Base-by-base conservation (phyloP, 73 alveolate species). In the Uronychia setigera region DNA sequence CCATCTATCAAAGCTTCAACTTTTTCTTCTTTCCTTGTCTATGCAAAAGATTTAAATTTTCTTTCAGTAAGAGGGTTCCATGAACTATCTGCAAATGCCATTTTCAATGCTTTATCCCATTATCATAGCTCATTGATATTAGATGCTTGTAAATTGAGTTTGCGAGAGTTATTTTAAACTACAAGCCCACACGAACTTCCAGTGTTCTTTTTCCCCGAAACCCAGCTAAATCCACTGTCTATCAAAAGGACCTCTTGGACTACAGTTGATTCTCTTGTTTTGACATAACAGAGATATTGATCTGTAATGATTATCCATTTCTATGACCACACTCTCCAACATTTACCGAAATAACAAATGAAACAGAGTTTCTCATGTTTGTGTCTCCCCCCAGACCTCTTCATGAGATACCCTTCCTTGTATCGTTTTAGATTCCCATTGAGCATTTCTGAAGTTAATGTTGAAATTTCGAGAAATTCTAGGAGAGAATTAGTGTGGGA, bases 1-100 rank as follows among this genome's bases (percentile, higher is more conserved):
- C 97, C 97, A 90, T 92, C 94, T 27, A 89, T 80, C 35, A 60
- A 92, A 80, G 88, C 90, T 84, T 92, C 58, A 32, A 83, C 89
- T 1, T 29, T 19, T 0, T 78, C 76, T 28, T 81, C 34, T 29
- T 84, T 33, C 31, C 97, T 84, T 0, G 60, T 32, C 0, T 89
- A 91, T 74, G 92, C 81, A 32, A 88, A 92, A 5, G 95, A 92
- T 28, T 86, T 90, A 60, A 28, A 76, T 27, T 28, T 76, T 5
- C 81, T 26, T 31, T 76, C 81, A 1, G 30, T 58, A 1, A 26
- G 25, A 5, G 81, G 81, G 32, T 28, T 5, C 29, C 28, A 76
- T 9, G 81, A 58, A 9, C 58, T 26, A 5, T 76, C 1, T 27
- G 27, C 59, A 27, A 28, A 29, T 31, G 81, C 81, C 32, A 28